These are phyloP conservation scores for Boechera divaricarpa DNA, from an alignment of 345 rosid genomes.

Conservation along the genomic window DNA sequence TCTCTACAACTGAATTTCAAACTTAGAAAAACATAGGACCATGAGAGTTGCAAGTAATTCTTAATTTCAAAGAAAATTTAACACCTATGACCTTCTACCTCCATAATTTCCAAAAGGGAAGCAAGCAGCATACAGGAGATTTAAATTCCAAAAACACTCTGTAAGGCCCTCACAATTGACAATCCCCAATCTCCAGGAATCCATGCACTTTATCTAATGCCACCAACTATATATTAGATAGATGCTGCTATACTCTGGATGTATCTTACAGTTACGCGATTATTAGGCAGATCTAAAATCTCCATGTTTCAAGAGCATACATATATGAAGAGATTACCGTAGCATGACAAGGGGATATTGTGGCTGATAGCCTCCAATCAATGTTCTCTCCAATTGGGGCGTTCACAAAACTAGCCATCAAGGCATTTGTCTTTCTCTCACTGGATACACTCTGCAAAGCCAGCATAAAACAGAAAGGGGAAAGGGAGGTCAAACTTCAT, in stretches of 20 bases:
- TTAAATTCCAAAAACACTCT: constrained; percentile 1
- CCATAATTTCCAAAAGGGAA: constrained; percentile 22
- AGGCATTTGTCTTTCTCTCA: constrained; percentile 90
- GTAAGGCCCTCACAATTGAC: constrained; percentile 9
- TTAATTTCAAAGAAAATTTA: constrained; percentile 10
- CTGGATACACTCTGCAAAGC: constrained; percentile 85
- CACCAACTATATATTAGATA: constrained; percentile 16
- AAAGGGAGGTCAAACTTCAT: constrained; percentile 40
- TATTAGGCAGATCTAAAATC: constrained; percentile 24
- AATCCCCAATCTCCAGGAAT: constrained; percentile 24
- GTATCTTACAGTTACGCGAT: constrained; percentile 17
- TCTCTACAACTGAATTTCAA: constrained; percentile 11
- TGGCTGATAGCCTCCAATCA: constrained; percentile 94
- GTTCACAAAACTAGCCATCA: constrained; percentile 83
- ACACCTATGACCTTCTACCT: constrained; percentile 15
- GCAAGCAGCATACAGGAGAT: constrained; percentile 16
- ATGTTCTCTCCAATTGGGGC: constrained; percentile 90
- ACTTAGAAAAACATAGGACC: constrained; percentile 22
- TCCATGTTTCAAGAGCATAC: constrained; percentile 22
- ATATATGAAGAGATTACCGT: constrained; percentile 67
- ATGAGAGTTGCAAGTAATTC: constrained; percentile 22
- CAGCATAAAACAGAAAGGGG: constrained; percentile 32
- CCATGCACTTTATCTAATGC: constrained; percentile 23
- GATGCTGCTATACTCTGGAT: constrained; percentile 18
- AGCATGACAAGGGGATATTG: constrained; percentile 95